Base-by-base conservation (phyloP, 2,329 filamentous ascomycete genomes). In the Neocucurbitaria cava region DNA sequence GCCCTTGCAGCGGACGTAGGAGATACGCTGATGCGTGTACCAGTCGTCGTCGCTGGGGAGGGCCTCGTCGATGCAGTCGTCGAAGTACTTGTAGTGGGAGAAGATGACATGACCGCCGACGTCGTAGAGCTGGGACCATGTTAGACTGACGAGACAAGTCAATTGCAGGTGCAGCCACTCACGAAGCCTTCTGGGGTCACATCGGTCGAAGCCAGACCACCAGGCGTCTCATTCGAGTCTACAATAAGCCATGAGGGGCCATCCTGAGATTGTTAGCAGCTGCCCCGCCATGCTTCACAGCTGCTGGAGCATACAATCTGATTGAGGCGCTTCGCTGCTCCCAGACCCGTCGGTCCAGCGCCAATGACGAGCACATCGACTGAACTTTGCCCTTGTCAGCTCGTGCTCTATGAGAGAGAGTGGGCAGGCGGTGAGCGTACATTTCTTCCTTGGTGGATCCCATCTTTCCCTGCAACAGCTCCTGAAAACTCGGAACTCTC, bases 21-120 rank as follows among this genome's bases (percentile, higher is more conserved):
- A 99, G 81, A 99, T 95, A 76, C 95, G 93, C 85, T 99, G 90
- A 83, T 99, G 95, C 64, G 88, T 91, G 82, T 90, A 98, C 95
- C 95, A 99, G 82, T 99, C 95, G 56, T 91, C 89, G 55, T 92
- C 87, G 74, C 92, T 92, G 71, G 95, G 95, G 38, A 99, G 88
- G 48, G 95, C 95, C 85, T 99, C 95, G 78, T 98, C 87, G 76
- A 99, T 89, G 83, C 91, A 96, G 84, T 99, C 95, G 82, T 99
- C 95, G 78, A 99, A 99, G 87, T 99, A 99, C 83, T 97, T 97
- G 89, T 99, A 99, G 87, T 97, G 93, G 70, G 93, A 97, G 86
- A 97, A 97, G 82, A 97, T 97, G 81, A 97, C 93, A 81, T 97
- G 93, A 70, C 93, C 93, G 77, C 93, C 93, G 70, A 99, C 95